Percentiles rank a stretch among this genome's conserved stretches.
These are phyloP conservation scores for Aquilaria yunnanensis DNA, from an alignment of 345 rosid species.

Conservation along the genomic window DNA sequence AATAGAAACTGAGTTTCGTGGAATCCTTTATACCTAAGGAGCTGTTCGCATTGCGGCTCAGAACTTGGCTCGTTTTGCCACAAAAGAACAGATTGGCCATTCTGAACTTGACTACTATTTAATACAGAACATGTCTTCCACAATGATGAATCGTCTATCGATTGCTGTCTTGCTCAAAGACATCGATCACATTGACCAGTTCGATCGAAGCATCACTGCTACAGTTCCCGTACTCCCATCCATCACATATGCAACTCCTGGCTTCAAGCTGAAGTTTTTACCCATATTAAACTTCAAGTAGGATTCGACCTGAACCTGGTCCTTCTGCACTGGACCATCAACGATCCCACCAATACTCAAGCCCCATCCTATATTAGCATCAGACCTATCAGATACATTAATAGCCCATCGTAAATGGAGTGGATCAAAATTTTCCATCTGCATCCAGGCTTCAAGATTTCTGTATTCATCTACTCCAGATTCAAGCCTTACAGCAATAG, in stretches of 20 bases:
- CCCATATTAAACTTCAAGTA: slow-evolving; percentile 41
- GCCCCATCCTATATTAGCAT: slow-evolving; percentile 71
- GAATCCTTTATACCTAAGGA: too few species aligned
- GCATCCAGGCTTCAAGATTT: slow-evolving; percentile 62
- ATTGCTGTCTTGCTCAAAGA: neutral
- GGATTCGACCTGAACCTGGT: slow-evolving; percentile 53
- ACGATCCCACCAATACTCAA: slow-evolving; percentile 42
- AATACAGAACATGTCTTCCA: neutral
- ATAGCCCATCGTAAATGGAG: slow-evolving; percentile 49
- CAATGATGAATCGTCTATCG: too few species aligned
- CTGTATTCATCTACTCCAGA: slow-evolving; percentile 45
- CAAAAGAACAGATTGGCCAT: too few species aligned
- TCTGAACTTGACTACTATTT: too few species aligned
- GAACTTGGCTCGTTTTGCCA: too few species aligned
- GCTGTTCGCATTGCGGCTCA: too few species aligned
- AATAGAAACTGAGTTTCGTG: too few species aligned
- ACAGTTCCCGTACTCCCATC: slow-evolving; percentile 37
- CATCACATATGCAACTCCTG: slow-evolving; percentile 47
- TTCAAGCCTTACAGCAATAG: slow-evolving; percentile 55
- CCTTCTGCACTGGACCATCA: slow-evolving; percentile 28
- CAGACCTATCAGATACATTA: slow-evolving; percentile 40
- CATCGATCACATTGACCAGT: slow-evolving; percentile 49
- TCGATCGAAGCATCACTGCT: slow-evolving; percentile 57
- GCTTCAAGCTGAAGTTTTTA: slow-evolving; percentile 43
- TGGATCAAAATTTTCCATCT: slow-evolving; percentile 38